Base-by-base conservation (phyloP, 768 basidiomycete genomes). In the Daedaleopsis nitida region DNA sequence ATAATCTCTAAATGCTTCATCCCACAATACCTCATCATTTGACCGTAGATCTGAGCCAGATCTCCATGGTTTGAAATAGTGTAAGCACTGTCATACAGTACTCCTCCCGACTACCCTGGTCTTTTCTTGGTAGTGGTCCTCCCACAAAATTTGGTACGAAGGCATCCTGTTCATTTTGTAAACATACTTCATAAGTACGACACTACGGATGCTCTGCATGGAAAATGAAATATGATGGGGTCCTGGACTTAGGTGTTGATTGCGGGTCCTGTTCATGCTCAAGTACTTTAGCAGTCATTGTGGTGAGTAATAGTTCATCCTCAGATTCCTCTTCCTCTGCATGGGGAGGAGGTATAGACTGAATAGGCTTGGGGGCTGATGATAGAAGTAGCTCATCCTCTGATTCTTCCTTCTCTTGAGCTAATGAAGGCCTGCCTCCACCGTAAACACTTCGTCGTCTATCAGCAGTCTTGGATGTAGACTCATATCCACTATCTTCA, bases 1-100 rank as follows among this genome's bases (percentile, higher is more conserved):
- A 24, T 49, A 34, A n/a, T 5, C 13, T 6, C 19, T 42, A 27
- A 60, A 60, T 16, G 39, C 47, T 21, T 60, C 54, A 55, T 55
- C 53, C 54, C 59, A 60, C 1, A 55, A 16, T 21, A 24, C 58
- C 32, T 66, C 27, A 38, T 38, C 24, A 5, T 10, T 21, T 1
- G 16, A 11, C 55, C 74, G 74, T 19, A 77, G 59, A 38, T 76
- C 71, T 2, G 44, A 9, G 0, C 73, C 72, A 16, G 62, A 62
- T 32, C 74, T 59, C 74, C 75, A 75, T 2, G 76, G 76, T 32
- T 71, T 69, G 57, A 32, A 76, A 77, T 4, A 77, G 47, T 2
- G 72, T 70, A 1, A 76, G 51, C 74, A 78, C 76, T 1, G 72
- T 66, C 35, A 47, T 49, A 58, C 71, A 74, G 58, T 76, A 77